Evolutionary conservation across 1,284 basidiomycete genomes (phyloP), one percentile per base, ranked within the genome.

Genomic region (Boletus subluridellus): DNA sequence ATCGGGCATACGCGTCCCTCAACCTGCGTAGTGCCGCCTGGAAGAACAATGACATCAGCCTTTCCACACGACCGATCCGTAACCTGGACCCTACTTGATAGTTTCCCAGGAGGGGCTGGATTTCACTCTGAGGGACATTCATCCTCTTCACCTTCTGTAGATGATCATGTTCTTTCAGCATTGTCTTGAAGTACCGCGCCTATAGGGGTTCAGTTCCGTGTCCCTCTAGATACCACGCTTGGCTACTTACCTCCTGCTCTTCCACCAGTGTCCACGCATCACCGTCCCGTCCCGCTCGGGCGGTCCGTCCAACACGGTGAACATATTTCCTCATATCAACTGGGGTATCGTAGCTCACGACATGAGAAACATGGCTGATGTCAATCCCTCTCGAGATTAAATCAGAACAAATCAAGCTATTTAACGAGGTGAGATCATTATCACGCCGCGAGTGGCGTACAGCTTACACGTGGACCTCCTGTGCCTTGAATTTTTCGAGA

Each of bases 241-340:
- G 17, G 30, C 21, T 51, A 52, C 57, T 39, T 57, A 90, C 93
- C 82, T 98, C 95, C 73, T 97, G 95, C 70, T 94, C 92, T 77
- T 99, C 96, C 5, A 98, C 92, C 61, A 99, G 76, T 3, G 90
- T 92, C 95, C 95, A 99, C 0, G 94, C 94, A 61, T 90, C 84
- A 5, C 96, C 96, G 14, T 77, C 75, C 48, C 90, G 81, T 1
- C 94, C 94, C 2, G 96, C 96, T 59, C 96, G 84, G 4, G 96
- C 96, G 1, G 96, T 98, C 42, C 96, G 82, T 21, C 96, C 96
- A 1, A 95, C 95, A 49, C 96, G 88, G 73, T 99, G 96, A 21
- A 99, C 92, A 69, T 99, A 98, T 74, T 98, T 98, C 52, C 93
- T 85, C 83, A 97, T 92, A 70, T 98, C 96, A n/a, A 98, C 83